These are phyloP conservation scores for Cercospora beticola DNA, from an alignment of 2,329 filamentous ascomycete genomes.

Conservation along the genomic window DNA sequence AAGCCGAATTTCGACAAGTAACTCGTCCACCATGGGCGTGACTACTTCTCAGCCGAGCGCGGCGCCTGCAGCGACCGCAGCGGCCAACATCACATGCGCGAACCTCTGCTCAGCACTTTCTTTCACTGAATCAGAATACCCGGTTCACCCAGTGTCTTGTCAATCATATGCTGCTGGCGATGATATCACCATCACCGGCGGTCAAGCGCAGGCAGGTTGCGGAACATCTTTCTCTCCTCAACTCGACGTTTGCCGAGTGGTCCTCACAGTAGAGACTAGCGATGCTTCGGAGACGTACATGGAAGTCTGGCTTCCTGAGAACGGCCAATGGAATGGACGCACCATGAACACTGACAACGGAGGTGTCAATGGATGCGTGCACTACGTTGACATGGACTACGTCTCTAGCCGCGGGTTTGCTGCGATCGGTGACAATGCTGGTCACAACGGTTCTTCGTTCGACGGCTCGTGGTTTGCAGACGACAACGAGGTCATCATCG, in stretches of 20 bases:
- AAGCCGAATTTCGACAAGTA: neutral
- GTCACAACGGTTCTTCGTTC: conserved; percentile 37
- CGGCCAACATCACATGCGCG: conserved; percentile 19
- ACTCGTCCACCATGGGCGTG: conserved; percentile 2
- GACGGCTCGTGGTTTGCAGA: conserved; percentile 35
- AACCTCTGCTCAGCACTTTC: conserved; percentile 28
- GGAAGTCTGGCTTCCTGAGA: conserved; percentile 48
- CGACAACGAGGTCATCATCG: conserved; percentile 36
- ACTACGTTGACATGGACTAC: conserved; percentile 38
- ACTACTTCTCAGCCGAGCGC: neutral
- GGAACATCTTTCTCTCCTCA: conserved; percentile 28
- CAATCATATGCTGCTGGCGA: conserved; percentile 27
- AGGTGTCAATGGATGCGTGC: conserved; percentile 38
- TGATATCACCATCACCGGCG: conserved; percentile 30
- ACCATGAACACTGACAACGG: conserved; percentile 40
- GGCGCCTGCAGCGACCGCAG: neutral
- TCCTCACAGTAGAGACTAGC: conserved; percentile 43
- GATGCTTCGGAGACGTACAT: conserved; percentile 43
- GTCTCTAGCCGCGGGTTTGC: conserved; percentile 36
- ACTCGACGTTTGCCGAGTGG: conserved; percentile 44
- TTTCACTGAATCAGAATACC: conserved; percentile 23
- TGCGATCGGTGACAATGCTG: conserved; percentile 38
- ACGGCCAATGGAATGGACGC: conserved; percentile 37
- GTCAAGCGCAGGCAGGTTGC: conserved; percentile 29
- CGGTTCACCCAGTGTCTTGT: conserved; percentile 28